Conservation (phyloP, 495 filamentous ascomycete genomes). For the Cenococcum geophilum region DNA sequence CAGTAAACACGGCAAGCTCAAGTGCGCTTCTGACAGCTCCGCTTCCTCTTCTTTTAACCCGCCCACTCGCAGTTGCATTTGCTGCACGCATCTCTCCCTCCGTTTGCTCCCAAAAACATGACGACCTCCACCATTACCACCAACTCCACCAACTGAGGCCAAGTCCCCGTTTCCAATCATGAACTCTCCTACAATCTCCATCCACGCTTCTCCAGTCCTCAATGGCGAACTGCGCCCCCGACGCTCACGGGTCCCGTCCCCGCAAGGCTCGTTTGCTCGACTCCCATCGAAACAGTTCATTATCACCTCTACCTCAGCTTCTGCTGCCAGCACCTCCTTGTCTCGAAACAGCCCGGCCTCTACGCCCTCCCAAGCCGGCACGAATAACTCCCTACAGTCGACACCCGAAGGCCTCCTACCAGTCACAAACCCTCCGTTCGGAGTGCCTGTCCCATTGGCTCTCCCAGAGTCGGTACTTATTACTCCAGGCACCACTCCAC, state of each 20-base stretch:
- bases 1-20: slow-evolving; percentile 3
- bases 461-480: slow-evolving; percentile 20
- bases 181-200: slow-evolving; percentile 3
- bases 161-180: slow-evolving; percentile 9
- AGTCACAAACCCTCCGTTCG: slow-evolving; percentile 11
- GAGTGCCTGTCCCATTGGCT: slow-evolving; percentile 7
- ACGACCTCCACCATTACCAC: not conserved
- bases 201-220: slow-evolving; percentile 8
- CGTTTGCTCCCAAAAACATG: slow-evolving; percentile 5
- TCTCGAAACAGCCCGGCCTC: slow-evolving; percentile 21
- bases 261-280: not conserved
- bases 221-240: slow-evolving; percentile 16
- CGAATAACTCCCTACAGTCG: slow-evolving; percentile 29
- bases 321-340: slow-evolving; percentile 23
- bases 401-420: slow-evolving; percentile 27
- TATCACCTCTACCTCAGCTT: slow-evolving; percentile 10
- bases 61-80: not conserved
- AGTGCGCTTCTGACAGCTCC: not conserved
- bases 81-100: not conserved
- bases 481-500: slow-evolving; percentile 9
- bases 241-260: slow-evolving; percentile 7
- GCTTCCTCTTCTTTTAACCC: not conserved
- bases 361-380: slow-evolving; percentile 8
- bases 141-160: not conserved
- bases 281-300: slow-evolving; percentile 3